phyloP scores from a whole-genome alignment of 257 asterid genomes.

The Perilla frutescens region DNA sequence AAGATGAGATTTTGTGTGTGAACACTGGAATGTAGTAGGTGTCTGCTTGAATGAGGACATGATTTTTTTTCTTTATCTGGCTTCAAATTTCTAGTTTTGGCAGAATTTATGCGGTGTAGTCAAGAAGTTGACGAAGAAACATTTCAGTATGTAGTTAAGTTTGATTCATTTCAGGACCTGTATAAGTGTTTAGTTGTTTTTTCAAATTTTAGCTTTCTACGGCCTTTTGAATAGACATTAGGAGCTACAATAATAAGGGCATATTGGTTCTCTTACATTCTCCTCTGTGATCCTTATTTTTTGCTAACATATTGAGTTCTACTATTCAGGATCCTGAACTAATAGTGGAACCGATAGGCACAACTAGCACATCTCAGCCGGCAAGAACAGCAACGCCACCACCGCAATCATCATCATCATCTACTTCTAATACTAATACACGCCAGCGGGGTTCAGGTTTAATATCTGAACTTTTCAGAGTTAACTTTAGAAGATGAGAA shows the following conservation, averaged over 20 bases:
- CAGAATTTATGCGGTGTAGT: background rate
- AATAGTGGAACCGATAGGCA: constrained; percentile 80
- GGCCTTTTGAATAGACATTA: background rate
- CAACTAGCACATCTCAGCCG: constrained; percentile 61
- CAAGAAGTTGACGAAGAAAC: background rate
- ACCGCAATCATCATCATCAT: constrained; percentile 53
- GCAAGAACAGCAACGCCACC: constrained; percentile 57
- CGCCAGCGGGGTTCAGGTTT: constrained; percentile 68
- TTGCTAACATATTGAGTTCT: constrained; percentile 20
- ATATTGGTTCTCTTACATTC: constrained; percentile 4
- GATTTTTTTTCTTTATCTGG: background rate
- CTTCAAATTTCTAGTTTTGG: background rate
- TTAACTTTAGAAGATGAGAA: constrained; percentile 15
- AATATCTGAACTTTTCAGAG: background rate
- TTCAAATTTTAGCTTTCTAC: constrained; percentile 2
- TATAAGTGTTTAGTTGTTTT: background rate
- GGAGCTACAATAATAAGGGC: constrained; percentile 9
- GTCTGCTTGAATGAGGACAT: background rate
- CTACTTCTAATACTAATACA: constrained; percentile 57
- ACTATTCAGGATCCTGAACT: constrained; percentile 72
- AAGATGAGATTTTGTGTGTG: constrained; percentile 12
- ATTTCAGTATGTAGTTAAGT: background rate
- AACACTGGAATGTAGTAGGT: constrained; percentile 16
- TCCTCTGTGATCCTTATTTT: constrained; percentile 16
- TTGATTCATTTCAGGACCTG: background rate